phyloP scores from a whole-genome alignment of 257 asterid genomes.

The Lithospermum erythrorhizon region DNA sequence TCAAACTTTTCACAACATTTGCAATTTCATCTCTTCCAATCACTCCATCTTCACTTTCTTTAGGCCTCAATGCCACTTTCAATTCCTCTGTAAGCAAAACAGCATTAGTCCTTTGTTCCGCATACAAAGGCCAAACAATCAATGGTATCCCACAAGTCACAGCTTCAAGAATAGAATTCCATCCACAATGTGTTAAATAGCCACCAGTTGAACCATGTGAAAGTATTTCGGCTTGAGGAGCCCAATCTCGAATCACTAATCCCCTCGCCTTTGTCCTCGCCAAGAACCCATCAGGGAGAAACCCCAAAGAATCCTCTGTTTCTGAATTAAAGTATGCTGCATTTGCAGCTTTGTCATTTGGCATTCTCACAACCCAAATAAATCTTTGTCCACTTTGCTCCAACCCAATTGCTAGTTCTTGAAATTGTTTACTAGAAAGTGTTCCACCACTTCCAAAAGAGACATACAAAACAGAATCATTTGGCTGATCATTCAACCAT shows the following conservation, averaged over 20 bases:
- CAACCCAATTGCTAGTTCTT: conserved; percentile 24
- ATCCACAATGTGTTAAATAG: conserved; percentile 40
- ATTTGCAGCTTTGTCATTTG: conserved; percentile 10
- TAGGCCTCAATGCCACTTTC: conserved; percentile 17
- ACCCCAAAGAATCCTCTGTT: conserved; percentile 22
- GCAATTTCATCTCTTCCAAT: conserved; percentile 14
- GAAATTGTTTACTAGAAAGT: conserved; percentile 15
- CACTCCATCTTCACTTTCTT: conserved; percentile 6
- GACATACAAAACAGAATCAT: conserved; percentile 18
- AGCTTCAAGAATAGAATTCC: conserved; percentile 41
- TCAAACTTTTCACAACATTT: conserved; percentile 6
- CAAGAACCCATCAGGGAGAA: conserved; percentile 37
- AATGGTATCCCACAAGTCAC: conserved; percentile 29
- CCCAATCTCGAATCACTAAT: conserved; percentile 41
- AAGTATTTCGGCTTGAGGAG: conserved; percentile 35
- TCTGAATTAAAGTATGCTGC: conserved; percentile 24
- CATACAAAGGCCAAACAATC: conserved; percentile 39
- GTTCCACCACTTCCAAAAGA: conserved; percentile 36
- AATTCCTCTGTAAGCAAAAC: conserved; percentile 17
- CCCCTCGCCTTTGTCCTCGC: conserved; percentile 32
- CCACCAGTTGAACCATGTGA: conserved; percentile 31
- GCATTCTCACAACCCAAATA: conserved; percentile 28
- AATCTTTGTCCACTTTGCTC: conserved; percentile 29
- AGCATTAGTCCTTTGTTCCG: conserved; percentile 36
- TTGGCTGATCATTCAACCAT: conserved; percentile 33